phyloP scores from a whole-genome alignment of 2,329 filamentous ascomycete species.

The Colletotrichum shisoi region DNA sequence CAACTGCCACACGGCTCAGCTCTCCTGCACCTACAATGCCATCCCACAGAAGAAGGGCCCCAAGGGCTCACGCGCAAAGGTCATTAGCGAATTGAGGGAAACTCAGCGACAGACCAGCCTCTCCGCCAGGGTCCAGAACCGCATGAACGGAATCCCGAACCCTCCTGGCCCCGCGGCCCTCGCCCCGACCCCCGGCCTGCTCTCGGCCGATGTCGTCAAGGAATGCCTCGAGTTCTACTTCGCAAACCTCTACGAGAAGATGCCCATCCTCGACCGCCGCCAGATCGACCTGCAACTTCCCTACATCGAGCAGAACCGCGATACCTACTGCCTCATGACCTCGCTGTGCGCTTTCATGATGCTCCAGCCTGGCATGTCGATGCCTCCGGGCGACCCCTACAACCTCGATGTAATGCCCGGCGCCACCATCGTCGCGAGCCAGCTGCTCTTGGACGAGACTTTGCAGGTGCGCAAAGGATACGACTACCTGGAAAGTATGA shows the following conservation, averaged over 20 bases:
- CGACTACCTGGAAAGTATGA: slow-evolving; percentile 66
- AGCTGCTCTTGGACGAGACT: slow-evolving; percentile 72
- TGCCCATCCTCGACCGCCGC: slow-evolving; percentile 68
- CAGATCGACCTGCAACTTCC: slow-evolving; percentile 65
- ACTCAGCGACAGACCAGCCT: slow-evolving; percentile 72
- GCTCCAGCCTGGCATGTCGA: slow-evolving; percentile 72
- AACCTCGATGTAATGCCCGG: slow-evolving; percentile 65
- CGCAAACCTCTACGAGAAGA: slow-evolving; percentile 68
- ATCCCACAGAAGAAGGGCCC: slow-evolving; percentile 80
- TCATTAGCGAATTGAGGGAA: slow-evolving; percentile 76
- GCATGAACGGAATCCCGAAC: slow-evolving; percentile 63
- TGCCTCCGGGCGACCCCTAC: slow-evolving; percentile 65
- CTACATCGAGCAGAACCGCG: slow-evolving; percentile 68
- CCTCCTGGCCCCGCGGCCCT: slow-evolving; percentile 58
- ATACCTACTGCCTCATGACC: slow-evolving; percentile 70
- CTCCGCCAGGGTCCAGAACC: slow-evolving; percentile 67
- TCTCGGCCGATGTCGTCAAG: slow-evolving; percentile 70
- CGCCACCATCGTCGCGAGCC: slow-evolving; percentile 69
- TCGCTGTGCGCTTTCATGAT: slow-evolving; percentile 73
- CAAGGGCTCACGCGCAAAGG: slow-evolving; percentile 76
- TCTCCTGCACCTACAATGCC: slow-evolving; percentile 77
- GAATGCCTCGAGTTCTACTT: slow-evolving; percentile 75
- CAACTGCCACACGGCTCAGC: slow-evolving; percentile 72
- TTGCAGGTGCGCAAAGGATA: slow-evolving; percentile 69
- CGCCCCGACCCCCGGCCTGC: slow-evolving; percentile 65